Evolutionary conservation across 441 rosid species (phyloP).

Genomic region (Syzygium malaccense): DNA sequence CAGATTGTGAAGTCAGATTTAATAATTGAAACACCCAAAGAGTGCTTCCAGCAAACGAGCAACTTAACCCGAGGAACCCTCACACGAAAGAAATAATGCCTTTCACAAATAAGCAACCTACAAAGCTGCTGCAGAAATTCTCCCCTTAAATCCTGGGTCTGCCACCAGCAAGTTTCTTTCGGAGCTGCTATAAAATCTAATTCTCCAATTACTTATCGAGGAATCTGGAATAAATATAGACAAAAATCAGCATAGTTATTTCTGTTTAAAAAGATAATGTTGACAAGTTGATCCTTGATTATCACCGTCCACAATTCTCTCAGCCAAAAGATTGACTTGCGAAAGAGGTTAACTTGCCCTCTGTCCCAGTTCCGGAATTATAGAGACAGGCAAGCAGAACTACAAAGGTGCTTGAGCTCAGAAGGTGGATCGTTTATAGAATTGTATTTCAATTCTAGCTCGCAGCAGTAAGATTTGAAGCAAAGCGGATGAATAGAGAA

Average conservation of each 20-base stretch:
- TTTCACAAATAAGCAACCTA: neutral
- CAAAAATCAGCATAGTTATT: neutral
- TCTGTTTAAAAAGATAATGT: neutral
- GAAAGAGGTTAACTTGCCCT: neutral
- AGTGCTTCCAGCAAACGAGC: neutral
- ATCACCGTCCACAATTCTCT: neutral
- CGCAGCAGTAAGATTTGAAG: neutral
- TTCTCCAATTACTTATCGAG: neutral
- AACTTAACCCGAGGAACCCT: neutral
- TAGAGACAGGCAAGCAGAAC: neutral
- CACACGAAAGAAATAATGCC: neutral
- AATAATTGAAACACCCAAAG: neutral
- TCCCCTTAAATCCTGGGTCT: neutral
- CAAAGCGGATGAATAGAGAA: neutral
- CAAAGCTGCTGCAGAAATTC: neutral
- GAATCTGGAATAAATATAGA: neutral
- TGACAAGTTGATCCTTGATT: neutral
- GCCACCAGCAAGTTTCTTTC: neutral
- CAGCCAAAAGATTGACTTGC: neutral
- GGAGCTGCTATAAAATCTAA: neutral
- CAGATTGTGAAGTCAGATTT: neutral
- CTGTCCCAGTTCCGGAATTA: neutral
- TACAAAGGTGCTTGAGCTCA: neutral
- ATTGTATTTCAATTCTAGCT: neutral
- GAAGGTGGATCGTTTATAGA: neutral